Base-by-base conservation (phyloP, 441 rosid genomes). In the Dalechampia spathulata region DNA sequence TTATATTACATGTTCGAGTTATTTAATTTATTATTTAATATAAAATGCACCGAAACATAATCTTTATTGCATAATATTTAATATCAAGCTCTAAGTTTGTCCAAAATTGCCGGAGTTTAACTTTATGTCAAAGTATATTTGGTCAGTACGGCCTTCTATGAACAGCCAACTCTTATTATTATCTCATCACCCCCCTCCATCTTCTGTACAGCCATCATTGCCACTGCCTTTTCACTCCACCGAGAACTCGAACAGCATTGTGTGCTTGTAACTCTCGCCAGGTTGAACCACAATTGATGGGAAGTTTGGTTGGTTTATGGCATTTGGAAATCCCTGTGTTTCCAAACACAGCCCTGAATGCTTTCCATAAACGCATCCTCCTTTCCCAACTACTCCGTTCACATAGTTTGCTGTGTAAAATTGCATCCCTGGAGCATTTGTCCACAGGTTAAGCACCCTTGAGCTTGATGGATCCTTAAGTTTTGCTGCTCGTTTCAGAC, bases 321-420 rank as follows among this genome's bases (percentile, higher is more conserved):
- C 95, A 37, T 87, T 91, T 0, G 96, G 96, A 60, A 79, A 91
- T 16, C 98, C 96, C 41, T 86, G 96, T 0, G 96, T 87, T 81
- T 91, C 98, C 76, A 87, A 74, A 76, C 98, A 91, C 26, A 81
- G 77, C 7, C 86, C 96, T 0, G 93, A 67, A 52, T 91, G 98
- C 75, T 91, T 87, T 63, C 72, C 81, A 16, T 91, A 87, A 28
- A 74, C 82, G 19, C 79, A 85, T 17, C 83, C 81, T 17, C 84
- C 83, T 68, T 91, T 91, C 12, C 96, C 96, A 16, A 48, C 76
- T 49, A 83, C 71, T 42, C 96, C 92, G 19, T 74, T 63, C 65
- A 91, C 96, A 47, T 85, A 85, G 72, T 91, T 91, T 25, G 72
- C 95, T 0, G 95, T 85, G 69, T 91, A 91, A 62, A 85, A 87